Conservation (phyloP, 2,329 filamentous ascomycete species). For the Cercospora sojina region DNA sequence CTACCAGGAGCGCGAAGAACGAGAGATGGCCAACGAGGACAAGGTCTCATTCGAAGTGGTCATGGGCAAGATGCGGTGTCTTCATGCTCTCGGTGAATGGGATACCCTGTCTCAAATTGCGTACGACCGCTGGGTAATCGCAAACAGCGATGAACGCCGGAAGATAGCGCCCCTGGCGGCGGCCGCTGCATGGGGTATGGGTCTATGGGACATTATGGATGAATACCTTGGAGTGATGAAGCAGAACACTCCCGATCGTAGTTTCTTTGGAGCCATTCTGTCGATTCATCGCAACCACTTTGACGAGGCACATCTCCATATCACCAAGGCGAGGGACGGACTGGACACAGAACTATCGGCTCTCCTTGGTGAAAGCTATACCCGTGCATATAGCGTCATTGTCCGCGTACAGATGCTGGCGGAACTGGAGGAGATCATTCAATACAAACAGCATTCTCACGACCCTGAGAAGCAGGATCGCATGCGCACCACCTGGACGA, state of each 20-base stretch:
- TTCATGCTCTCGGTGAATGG: constrained; percentile 97
- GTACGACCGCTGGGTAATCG: constrained; percentile 90
- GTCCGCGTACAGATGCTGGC: constrained; percentile 98
- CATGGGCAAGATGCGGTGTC: constrained; percentile 99
- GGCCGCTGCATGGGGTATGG: constrained; percentile 91
- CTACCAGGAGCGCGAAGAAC: constrained; percentile 82
- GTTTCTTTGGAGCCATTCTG: constrained; percentile 96
- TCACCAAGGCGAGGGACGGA: constrained; percentile 87
- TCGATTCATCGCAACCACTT: constrained; percentile 95
- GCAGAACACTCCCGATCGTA: constrained; percentile 84
- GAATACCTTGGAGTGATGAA: constrained; percentile 96
- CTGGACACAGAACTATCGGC: constrained; percentile 95
- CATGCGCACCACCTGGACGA: constrained; percentile 94
- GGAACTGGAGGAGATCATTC: constrained; percentile 95
- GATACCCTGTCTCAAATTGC: constrained; percentile 85
- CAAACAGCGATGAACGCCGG: constrained; percentile 80
- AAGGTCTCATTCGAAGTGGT: constrained; percentile 80
- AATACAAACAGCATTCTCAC: constrained; percentile 83
- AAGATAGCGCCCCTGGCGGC: constrained; percentile 91
- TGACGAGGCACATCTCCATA: constrained; percentile 81
- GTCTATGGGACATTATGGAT: constrained; percentile 98
- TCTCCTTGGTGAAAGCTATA: constrained; percentile 96
- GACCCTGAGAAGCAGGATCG: constrained; percentile 85
- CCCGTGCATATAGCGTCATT: constrained; percentile 94
- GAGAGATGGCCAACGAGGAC: constrained; percentile 48